These are phyloP conservation scores for Flueggea neowawraea DNA, from an alignment of 441 rosid species.

Conservation along the genomic window DNA sequence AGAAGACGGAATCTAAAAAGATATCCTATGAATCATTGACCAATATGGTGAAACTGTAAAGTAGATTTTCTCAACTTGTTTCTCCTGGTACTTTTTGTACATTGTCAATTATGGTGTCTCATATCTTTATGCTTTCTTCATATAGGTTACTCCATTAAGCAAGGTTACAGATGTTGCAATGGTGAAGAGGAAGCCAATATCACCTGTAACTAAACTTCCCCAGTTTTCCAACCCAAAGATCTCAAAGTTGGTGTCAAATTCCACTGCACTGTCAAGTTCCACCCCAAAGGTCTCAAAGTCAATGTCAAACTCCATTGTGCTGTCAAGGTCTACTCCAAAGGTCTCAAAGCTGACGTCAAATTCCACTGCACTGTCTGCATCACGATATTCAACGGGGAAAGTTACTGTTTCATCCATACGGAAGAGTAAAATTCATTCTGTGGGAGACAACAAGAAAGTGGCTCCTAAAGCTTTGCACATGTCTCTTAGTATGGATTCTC, in stretches of 20 bases:
- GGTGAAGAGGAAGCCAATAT: constrained; percentile 51
- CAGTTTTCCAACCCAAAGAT: constrained; percentile 44
- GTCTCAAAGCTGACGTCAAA: constrained; percentile 41
- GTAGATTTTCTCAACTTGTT: background rate
- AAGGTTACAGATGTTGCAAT: constrained; percentile 37
- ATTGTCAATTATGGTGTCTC: constrained; percentile 11
- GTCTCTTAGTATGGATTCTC: constrained; percentile 52
- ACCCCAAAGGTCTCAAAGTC: no score
- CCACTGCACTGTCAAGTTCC: constrained; percentile 26
- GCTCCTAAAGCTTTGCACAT: constrained; percentile 74
- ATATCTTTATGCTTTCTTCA: constrained; percentile 9
- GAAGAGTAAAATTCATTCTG: constrained; percentile 30
- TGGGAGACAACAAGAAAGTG: constrained; percentile 49
- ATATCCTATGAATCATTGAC: constrained; percentile 21
- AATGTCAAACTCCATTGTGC: no score
- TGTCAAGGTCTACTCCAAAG: no score
- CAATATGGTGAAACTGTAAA: constrained; percentile 11
- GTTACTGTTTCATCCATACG: constrained; percentile 27
- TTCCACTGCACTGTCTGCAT: constrained; percentile 31
- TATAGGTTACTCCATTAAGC: constrained; percentile 40
- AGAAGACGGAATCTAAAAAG: constrained; percentile 45
- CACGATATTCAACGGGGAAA: constrained; percentile 39
- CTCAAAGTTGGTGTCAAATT: constrained; percentile 43
- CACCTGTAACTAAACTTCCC: constrained; percentile 37
- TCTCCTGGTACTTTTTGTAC: constrained; percentile 9